A percentile compares a stretch with the other conserved stretches of the same genome.
Conservation (phyloP, 257 asterid genomes). For the Fraxinus quadrangulata region DNA sequence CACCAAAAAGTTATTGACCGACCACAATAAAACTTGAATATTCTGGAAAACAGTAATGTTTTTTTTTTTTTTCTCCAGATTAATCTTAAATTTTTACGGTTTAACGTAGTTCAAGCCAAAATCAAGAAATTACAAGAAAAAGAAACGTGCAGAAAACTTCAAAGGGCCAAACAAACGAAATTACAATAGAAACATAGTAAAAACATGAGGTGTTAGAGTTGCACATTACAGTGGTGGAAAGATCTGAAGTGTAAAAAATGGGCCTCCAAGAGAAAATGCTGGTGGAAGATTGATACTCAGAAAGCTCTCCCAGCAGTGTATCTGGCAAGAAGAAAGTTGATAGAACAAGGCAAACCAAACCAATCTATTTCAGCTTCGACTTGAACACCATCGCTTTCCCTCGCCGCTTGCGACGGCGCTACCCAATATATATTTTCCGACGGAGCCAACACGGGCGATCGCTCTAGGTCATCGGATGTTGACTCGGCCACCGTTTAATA, state of each 20-base stretch:
- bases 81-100: slow-evolving; percentile 20
- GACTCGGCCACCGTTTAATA: too few species aligned
- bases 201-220: slow-evolving; percentile 51
- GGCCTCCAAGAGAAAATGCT: slow-evolving; percentile 96
- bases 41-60: slow-evolving; percentile 1
- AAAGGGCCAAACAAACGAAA: slow-evolving; percentile 8
- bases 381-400: slow-evolving; percentile 64
- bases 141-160: neutral
- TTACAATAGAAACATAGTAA: neutral
- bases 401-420: slow-evolving; percentile 30
- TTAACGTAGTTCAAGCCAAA: neutral
- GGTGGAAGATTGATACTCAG: slow-evolving; percentile 83
- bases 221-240: slow-evolving; percentile 53
- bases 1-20: slow-evolving; percentile 42
- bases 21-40: slow-evolving; percentile 30
- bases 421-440: neutral
- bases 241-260: slow-evolving; percentile 59
- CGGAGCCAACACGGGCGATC: too few species aligned
- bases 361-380: slow-evolving; percentile 87
- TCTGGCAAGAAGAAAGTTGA: slow-evolving; percentile 86
- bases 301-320: slow-evolving; percentile 60
- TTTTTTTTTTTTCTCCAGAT: slow-evolving; percentile 10
- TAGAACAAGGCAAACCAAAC: slow-evolving; percentile 70
- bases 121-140: neutral
- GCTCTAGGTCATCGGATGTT: too few species aligned